A percentile compares a stretch with the other conserved stretches of the same genome.
Conservation (phyloP, 768 basidiomycete genomes). For the Psilocybe subaeruginosa region DNA sequence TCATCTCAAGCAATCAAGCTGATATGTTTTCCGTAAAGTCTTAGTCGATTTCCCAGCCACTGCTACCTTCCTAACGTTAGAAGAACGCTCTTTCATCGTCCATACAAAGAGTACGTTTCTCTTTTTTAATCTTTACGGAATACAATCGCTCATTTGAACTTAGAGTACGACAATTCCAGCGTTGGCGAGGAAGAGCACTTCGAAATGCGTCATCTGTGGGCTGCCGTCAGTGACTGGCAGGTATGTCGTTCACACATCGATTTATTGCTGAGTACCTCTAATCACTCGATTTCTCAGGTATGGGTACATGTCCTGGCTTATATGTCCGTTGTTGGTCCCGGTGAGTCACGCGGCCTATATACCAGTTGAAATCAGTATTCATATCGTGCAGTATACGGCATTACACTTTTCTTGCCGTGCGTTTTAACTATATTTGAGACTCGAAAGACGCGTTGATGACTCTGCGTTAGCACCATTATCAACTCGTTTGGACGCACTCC, state of each 20-base stretch:
- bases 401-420: constrained; percentile 72
- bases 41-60: constrained; percentile 65
- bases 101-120: constrained; percentile 53
- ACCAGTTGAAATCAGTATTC: neutral
- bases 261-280: too few relatives aligned
- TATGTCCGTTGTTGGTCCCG: constrained; percentile 58
- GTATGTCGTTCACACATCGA: constrained; percentile 23
- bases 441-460: neutral
- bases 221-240: constrained; percentile 68
- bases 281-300: constrained; percentile 25
- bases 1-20: too few relatives aligned
- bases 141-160: neutral
- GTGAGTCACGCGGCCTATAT: constrained; percentile 32
- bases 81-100: constrained; percentile 58
- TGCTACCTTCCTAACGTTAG: constrained; percentile 61
- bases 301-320: constrained; percentile 62
- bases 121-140: neutral
- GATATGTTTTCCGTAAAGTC: constrained; percentile 35
- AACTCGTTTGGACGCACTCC: constrained; percentile 58
- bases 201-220: constrained; percentile 52
- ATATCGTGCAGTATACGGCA: constrained; percentile 53
- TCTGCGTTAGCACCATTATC: constrained; percentile 56
- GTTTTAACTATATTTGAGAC: constrained; percentile 23
- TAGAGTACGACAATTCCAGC: constrained; percentile 59
- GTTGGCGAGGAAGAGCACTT: constrained; percentile 67